Conservation (phyloP, 2,329 filamentous ascomycete genomes). For the Fusarium caatingaense region DNA sequence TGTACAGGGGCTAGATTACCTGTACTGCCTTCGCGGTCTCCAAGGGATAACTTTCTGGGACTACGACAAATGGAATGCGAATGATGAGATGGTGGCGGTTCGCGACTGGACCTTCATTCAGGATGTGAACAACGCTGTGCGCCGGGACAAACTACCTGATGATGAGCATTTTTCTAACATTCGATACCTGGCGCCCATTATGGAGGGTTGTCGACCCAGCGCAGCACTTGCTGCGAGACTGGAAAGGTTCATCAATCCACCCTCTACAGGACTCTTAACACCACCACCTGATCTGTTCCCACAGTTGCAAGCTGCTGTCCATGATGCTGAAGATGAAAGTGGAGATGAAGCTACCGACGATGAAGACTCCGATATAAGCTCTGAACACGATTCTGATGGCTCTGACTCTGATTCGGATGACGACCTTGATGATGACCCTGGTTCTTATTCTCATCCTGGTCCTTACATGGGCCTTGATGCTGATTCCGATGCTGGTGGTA, state of each 20-base stretch:
- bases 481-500: background rate
- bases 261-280: background rate
- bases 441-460: background rate
- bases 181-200: constrained; percentile 38
- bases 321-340: background rate
- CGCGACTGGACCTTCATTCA: constrained; percentile 48
- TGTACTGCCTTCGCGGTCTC: constrained; percentile 59
- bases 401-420: constrained; percentile 4
- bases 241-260: background rate
- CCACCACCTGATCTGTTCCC: constrained; percentile 20
- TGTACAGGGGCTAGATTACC: constrained; percentile 59
- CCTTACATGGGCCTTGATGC: background rate
- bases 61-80: constrained; percentile 44
- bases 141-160: constrained; percentile 25
- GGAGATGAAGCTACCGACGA: background rate
- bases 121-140: constrained; percentile 44
- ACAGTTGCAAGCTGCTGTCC: constrained; percentile 8
- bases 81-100: constrained; percentile 17
- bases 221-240: background rate
- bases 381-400: background rate
- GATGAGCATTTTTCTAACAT: constrained; percentile 30
- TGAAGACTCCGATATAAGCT: background rate
- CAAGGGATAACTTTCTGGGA: constrained; percentile 57
- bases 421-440: background rate
- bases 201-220: constrained; percentile 16